Evolutionary conservation across 805 yeast genomes (phyloP), one percentile per base, ranked within the genome.

Genomic region (Cyberlindnera maclurae): DNA sequence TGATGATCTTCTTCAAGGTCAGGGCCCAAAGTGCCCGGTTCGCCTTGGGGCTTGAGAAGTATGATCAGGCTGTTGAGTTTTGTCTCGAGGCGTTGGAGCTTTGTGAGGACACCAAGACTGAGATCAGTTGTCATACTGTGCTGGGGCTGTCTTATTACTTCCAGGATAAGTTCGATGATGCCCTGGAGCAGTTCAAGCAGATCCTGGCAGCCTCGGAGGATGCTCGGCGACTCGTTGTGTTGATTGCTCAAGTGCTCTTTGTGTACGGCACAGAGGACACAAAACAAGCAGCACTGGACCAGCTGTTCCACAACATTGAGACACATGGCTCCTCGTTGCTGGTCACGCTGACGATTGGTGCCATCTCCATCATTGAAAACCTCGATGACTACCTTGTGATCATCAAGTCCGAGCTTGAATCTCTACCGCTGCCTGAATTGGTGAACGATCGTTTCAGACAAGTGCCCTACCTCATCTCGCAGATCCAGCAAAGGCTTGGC

Each of bases 201-300:
- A 75, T 93, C n/a, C 62, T 88, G 33, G 70, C 64, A 18, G 51
- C 60, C 2, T 70, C 80, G 17, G 71, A 74, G 5, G 77, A 75
- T 35, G 75, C 82, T 4, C 77, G 73, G 45, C 71, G 80, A 44
- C 68, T 87, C n/a, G 77, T 86, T 12, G 74, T 81, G 6, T 60
- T 90, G 22, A 70, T 86, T 15, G 76, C 93, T 0, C 95, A 88
- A 54, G 82, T 89, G 1, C 65, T 93, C 36, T 82, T 81, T 63
- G 85, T 86, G 3, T 74, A 75, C 40, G 82, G 77, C n/a, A 73
- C 77, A 0, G 77, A 73, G n/a, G 93, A 83, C 5, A 77, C 93
- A 1, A 79, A 77, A 42, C 82, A 78, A 45, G 89, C 88, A 1
- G 96, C 97, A 0, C 54, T 84, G 34, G 96, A 88, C 50, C 95